Base-by-base conservation (phyloP, 164 flowering plant species). In the Amborella trichopoda region DNA sequence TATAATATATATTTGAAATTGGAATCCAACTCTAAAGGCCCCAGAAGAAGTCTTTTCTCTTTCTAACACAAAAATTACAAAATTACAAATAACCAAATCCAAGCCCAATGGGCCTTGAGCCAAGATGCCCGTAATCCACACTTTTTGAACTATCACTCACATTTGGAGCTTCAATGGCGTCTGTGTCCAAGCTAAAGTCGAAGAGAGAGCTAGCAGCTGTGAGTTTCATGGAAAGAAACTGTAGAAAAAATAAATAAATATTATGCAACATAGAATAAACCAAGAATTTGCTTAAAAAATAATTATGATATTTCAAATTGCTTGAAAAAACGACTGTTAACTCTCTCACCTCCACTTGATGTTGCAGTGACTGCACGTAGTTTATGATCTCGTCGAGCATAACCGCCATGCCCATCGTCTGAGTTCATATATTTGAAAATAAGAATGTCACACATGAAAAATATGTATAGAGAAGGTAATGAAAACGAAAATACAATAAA, bases 341-440 rank as follows among this genome's bases (percentile, higher is more conserved):
- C n/a, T n/a, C 6, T 38, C 41, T 6, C 41, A 38, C 41, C 41
- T 38, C 41, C 3, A 38, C 0, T 38, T 38, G 41, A 22, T 38
- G 16, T n/a, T 38, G 41, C 3, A 38, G 41, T 16, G 41, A 38
- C 41, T 38, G 41, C 20, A 38, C 20, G 41, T 38, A 38, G 9
- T 18, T 38, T 16, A 38, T 38, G 6, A 38, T 38, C 21, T 38
- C 86, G 59, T 79, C 86, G 46, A 79, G 54, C 86, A 76, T 72
- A n/a, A 79, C 82, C 0, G 86, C 74, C 82, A 76, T 73, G 45
- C 86, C 86, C 86, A 79, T 76, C 19, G 86, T 69, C 86, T 79
- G 61, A 52, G 16, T 10, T 38, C 16, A 38, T 10, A 3, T 18
- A 24, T 41, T 46, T 26, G 40, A 33, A 28, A 16, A 37, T 33